Conservation (phyloP, 2,329 filamentous ascomycete genomes). For the Cordyceps militaris region DNA sequence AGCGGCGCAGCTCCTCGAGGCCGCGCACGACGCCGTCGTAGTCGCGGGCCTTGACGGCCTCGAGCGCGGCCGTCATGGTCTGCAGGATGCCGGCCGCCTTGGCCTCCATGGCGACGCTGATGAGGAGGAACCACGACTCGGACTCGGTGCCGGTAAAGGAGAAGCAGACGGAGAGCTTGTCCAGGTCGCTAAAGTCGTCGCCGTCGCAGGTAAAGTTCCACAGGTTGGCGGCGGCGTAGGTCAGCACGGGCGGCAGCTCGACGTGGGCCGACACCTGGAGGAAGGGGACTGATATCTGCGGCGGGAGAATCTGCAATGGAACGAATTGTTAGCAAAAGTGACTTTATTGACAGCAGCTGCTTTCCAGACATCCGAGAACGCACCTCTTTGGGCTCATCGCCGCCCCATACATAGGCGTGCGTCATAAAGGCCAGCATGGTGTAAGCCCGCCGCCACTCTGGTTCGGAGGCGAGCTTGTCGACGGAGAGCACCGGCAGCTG, state of each 20-base stretch:
- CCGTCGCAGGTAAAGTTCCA: constrained; percentile 73
- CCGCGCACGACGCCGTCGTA: constrained; percentile 52
- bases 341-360: too few species aligned
- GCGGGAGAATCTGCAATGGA: constrained; percentile 53
- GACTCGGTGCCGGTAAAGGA: constrained; percentile 86
- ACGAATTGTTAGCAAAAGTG: neutral
- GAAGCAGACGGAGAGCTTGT: constrained; percentile 63
- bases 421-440: constrained; percentile 70
- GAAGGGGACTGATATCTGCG: constrained; percentile 70
- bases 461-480: constrained; percentile 51
- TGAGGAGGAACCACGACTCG: constrained; percentile 90
- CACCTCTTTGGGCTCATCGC: constrained; percentile 65
- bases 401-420: constrained; percentile 88
- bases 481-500: constrained; percentile 64
- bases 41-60: constrained; percentile 57
- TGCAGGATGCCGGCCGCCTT: constrained; percentile 69
- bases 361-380: constrained; percentile 13
- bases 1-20: constrained; percentile 57
- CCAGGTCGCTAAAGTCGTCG: constrained; percentile 53
- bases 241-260: constrained; percentile 80
- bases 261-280: constrained; percentile 64
- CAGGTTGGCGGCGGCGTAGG: constrained; percentile 77
- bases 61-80: constrained; percentile 68
- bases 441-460: constrained; percentile 79
- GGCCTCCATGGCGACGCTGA: constrained; percentile 87